These are phyloP conservation scores for Gnaphalium uliginosum DNA, from an alignment of 129 eudicot genomes.

Conservation along the genomic window DNA sequence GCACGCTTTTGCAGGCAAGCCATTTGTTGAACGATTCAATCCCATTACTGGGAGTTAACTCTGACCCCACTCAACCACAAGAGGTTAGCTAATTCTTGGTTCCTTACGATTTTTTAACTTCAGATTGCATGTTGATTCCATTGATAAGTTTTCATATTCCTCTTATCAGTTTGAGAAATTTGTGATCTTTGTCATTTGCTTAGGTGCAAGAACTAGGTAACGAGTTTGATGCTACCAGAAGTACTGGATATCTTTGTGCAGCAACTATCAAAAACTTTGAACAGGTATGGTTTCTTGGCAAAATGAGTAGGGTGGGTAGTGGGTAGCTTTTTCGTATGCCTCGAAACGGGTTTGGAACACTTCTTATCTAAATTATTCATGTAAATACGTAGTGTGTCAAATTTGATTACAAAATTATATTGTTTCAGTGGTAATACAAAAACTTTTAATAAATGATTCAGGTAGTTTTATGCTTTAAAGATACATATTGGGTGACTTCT, in stretches of 20 bases:
- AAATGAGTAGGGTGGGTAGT: not conserved
- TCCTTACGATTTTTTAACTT: not conserved
- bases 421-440: not conserved
- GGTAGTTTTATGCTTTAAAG: not conserved
- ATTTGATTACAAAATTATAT: no score
- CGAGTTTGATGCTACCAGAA: conserved; percentile 92
- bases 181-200: conserved; percentile 16
- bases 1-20: conserved; percentile 86
- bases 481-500: not conserved
- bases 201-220: conserved; percentile 63
- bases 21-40: conserved; percentile 76
- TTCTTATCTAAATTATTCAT: not conserved
- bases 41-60: conserved; percentile 85
- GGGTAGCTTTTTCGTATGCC: not conserved
- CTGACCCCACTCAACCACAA: conserved; percentile 84
- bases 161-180: conserved; percentile 10
- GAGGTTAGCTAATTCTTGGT: conserved; percentile 51
- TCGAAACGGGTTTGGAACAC: not conserved
- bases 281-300: conserved; percentile 41
- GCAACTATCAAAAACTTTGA: conserved; percentile 79
- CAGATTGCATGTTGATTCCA: not conserved
- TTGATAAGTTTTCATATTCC: not conserved
- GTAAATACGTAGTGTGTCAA: not conserved
- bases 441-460: not conserved
- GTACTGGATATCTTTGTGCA: conserved; percentile 94